Evolutionary conservation across 1,284 basidiomycete genomes (phyloP), one percentile per base, ranked within the genome.

Genomic region (Apiotrichum brassicae): DNA sequence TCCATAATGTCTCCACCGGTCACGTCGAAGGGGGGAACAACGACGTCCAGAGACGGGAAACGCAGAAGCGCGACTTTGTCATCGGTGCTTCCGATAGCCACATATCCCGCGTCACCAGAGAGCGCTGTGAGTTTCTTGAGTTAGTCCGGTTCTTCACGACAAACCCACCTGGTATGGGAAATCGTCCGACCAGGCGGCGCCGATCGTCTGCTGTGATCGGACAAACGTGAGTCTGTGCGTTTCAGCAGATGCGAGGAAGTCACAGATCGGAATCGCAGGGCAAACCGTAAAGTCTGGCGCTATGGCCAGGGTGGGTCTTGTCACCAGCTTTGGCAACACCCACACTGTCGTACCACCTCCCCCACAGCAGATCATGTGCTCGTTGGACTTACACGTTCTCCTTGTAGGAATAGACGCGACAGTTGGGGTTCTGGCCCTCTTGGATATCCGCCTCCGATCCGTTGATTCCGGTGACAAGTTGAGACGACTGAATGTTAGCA

Each of bases 401-500:
- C 42, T 76, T 73, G 48, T 86, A 76, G 11, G 64, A 71, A 65
- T 83, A 90, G 32, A 84, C 73, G 42, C 91, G 81, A 66, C 88
- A 88, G 58, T 95, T 90, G 64, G 86, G 78, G 61, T 94, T 95
- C 54, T 78, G 72, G 1, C 84, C 85, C 19, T 74, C 77, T 61
- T 79, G 68, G 23, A 92, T 68, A 45, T 78, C 76, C 23, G 83
- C 81, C 32, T 76, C 71, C 0, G 84, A 72, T 53, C 86, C 87
- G 68, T 94, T 95, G 56, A 94, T 81, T 13, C 92, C 92, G 53
- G 89, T 92, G 2, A 85, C 78, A 46, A 94, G 62, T 34, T 76
- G 73, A 9, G 30, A 43, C 3, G 36, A 30, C 46, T 39, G 26
- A 14, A n/a, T 18, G 33, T 34, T 34, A 34, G n/a, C n/a, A 18